Evolutionary conservation across 257 asterid genomes (phyloP), one percentile per base, ranked within the genome.

Genomic region (Buddleja alternifolia): DNA sequence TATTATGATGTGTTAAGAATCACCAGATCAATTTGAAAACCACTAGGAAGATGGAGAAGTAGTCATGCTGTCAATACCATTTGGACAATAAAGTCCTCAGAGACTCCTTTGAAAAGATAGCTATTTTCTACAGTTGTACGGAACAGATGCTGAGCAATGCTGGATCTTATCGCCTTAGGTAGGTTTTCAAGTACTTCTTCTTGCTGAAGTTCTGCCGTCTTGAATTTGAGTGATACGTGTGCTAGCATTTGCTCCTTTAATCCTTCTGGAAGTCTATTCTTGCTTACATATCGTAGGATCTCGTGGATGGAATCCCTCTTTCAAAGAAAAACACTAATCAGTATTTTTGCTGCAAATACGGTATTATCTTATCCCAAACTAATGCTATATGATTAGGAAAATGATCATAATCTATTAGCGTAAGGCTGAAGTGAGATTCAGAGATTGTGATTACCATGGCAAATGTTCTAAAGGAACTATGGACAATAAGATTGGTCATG

Each of bases 401-500:
- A 7, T 0, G n/a, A 53, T 24, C 39, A 23, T 53, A 36, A 12
- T 12, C 8, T 15, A 21, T 9, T 11, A 21, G n/a, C n/a, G n/a
- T n/a, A n/a, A n/a, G n/a, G 34, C 34, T 37, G 1, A 39, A 23
- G 52, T 41, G 40, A 40, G 60, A 48, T 12, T 62, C n/a, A n/a
- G 44, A 45, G 64, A 42, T 41, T 46, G 42, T 29, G 34, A 51
- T 78, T 89, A 92, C 98, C 97, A 88, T 84, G 60, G 88, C 90
- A 25, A 88, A 87, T 17, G 96, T 90, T 66, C 85, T 83, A 65
- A 75, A 75, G 7, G 93, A 78, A 55, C 92, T 86, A 51, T 87
- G 96, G 75, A 93, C 97, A 6, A 93, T 66, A 52, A 93, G 96
- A 82, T 83, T 93, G 72, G 97, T 91, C 96, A 94, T 90, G 90